Evolutionary conservation across 2,329 filamentous ascomycete genomes (phyloP).

Genomic region (Ophiosphaerella narmari): DNA sequence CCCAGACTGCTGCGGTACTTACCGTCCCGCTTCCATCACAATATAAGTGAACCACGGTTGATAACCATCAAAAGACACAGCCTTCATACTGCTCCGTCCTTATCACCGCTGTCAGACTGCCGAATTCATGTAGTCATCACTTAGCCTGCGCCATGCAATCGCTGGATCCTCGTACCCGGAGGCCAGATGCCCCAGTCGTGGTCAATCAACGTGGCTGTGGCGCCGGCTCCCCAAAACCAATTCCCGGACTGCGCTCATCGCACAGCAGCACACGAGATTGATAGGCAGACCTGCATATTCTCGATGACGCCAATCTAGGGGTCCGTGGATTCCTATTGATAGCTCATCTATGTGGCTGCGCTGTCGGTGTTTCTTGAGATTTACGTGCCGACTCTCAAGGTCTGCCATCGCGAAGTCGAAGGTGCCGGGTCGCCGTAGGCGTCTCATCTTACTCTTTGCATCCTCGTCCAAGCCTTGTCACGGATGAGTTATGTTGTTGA

Average conservation of each 20-base stretch:
- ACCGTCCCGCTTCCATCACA: too few species aligned
- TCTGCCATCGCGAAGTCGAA: slow-evolving; percentile 1
- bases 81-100: background rate
- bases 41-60: too few species aligned
- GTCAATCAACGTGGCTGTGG: background rate
- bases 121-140: background rate
- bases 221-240: background rate
- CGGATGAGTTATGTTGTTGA: background rate
- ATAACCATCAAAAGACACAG: too few species aligned
- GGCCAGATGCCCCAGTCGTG: background rate
- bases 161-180: background rate
- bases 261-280: background rate
- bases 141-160: background rate
- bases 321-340: background rate
- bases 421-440: background rate
- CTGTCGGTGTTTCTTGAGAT: slow-evolving; percentile 6
- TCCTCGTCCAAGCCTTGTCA: background rate
- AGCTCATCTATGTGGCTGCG: background rate
- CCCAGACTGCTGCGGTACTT: too few species aligned
- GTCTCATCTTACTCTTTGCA: slow-evolving; percentile 3
- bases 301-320: background rate
- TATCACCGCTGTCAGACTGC: background rate
- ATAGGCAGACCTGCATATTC: background rate
- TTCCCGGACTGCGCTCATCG: background rate
- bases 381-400: slow-evolving; percentile 5